phyloP scores from a whole-genome alignment of 441 rosid genomes.

The Biscutella auriculata region DNA sequence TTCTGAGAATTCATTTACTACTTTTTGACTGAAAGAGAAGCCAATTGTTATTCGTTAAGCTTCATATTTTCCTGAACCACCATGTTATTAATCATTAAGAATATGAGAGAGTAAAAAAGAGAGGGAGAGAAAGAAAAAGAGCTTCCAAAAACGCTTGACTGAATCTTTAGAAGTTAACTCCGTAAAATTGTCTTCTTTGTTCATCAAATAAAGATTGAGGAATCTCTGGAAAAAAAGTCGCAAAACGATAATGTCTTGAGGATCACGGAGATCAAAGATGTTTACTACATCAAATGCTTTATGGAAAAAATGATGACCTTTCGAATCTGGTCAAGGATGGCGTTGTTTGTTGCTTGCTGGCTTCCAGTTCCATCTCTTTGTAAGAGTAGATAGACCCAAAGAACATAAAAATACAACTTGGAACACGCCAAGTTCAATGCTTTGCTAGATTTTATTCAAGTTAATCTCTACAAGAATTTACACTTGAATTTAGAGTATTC shows the following conservation, averaged over 20 bases:
- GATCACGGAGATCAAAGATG: background rate
- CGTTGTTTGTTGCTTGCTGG: constrained; percentile 89
- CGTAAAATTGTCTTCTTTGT: constrained; percentile 90
- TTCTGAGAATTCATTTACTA: constrained; percentile 69
- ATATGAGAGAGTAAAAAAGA: background rate
- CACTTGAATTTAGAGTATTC: no score
- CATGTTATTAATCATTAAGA: background rate
- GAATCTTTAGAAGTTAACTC: constrained; percentile 74
- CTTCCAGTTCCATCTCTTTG: constrained; percentile 61
- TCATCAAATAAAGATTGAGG: constrained; percentile 87
- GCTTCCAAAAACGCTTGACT: constrained; percentile 29
- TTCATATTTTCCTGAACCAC: constrained; percentile 57
- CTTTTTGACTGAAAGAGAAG: constrained; percentile 70
- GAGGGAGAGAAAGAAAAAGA: background rate
- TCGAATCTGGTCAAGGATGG: constrained; percentile 72
- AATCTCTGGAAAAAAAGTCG: constrained; percentile 36
- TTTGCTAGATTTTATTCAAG: no score
- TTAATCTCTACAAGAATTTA: no score
- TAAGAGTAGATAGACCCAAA: no score
- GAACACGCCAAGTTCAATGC: no score
- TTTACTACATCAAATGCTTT: background rate
- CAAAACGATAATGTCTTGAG: background rate
- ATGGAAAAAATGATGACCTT: constrained; percentile 34
- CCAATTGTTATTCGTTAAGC: constrained; percentile 67
- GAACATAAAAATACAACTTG: no score